Base-by-base conservation (phyloP, 306 rosid species). In the Carpinus viminea region DNA sequence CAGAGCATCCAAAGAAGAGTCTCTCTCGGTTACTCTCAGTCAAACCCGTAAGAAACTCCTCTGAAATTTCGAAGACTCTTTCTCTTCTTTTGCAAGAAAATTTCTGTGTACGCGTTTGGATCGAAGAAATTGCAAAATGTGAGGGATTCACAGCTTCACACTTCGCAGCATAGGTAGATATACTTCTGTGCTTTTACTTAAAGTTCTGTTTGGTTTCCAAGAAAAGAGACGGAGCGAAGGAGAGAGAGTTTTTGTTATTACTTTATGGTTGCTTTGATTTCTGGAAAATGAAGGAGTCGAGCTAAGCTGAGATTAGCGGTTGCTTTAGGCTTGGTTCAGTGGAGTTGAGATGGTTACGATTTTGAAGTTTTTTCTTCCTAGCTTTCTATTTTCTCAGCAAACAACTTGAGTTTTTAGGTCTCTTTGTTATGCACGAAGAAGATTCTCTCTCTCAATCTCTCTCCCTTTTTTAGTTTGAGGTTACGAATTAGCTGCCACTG, bases 41-140 rank as follows among this genome's bases (percentile, higher is more conserved):
- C 83, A 88, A 87, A 76, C 57, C 46, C 74, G 53, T 3, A 41
- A 74, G 78, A 79, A 77, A 74, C 78, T 79, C 57, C 82, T 57
- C 77, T 79, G 84, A 69, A 73, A 78, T 81, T 74, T 24, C 50
- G 36, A 59, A 59, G 34, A 24, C 65, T 43, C 50, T 59, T 31
- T 69, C 47, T 68, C 12, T 18, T 41, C n/a, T 34, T 18, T 2
- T 55, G 48, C 75, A 1, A 21, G 48, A 65, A 66, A 71, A 20
- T 77, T 8, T 15, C 78, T 72, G 46, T 62, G 34, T 53, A 12
- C 47, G 20, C 62, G 47, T 75, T 80, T 21, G 46, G 79, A 83
- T 85, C 83, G 79, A 70, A 68, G 61, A 69, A 26, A 72, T 45
- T 24, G 71, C 78, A 53, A 36, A 82, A 76, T 82, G 85, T 28